A percentile compares a stretch with the other conserved stretches of the same genome.
Evolutionary conservation across 208 protist genomes (phyloP).

Genomic region (Trypanosoma theileri): DNA sequence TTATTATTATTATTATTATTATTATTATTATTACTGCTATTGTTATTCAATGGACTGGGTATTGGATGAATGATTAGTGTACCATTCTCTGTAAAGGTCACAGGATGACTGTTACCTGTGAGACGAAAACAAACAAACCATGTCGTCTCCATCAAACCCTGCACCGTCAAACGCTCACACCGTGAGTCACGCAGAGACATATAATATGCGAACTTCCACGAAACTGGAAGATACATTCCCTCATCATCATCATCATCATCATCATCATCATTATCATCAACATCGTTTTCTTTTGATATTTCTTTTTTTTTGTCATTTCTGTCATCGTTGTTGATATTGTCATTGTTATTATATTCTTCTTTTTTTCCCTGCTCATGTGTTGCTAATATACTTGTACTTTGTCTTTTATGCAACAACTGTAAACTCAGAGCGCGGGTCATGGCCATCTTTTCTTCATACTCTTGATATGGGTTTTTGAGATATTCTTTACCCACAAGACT

Average conservation of each 20-base stretch:
- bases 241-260: constrained; percentile 33
- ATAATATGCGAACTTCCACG: constrained; percentile 90
- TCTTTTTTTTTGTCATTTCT: constrained; percentile 13
- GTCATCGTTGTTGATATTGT: not conserved
- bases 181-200: constrained; percentile 72
- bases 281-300: not conserved
- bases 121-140: constrained; percentile 67
- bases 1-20: not conserved
- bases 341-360: not conserved
- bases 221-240: constrained; percentile 48
- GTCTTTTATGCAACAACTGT: constrained; percentile 43
- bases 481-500: not conserved
- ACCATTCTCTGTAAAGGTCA: constrained; percentile 38
- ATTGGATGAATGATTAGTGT: constrained; percentile 44
- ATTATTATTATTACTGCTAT: not conserved
- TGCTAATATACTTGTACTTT: constrained; percentile 22
- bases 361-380: not conserved
- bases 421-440: constrained; percentile 63
- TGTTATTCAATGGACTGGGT: constrained; percentile 15
- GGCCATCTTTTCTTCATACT: constrained; percentile 63
- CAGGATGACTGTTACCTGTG: constrained; percentile 55
- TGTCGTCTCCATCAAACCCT: constrained; percentile 57
- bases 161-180: constrained; percentile 41
- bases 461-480: constrained; percentile 39
- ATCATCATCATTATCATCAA: not conserved